These are phyloP conservation scores for Pythium dissotocum DNA, from an alignment of 352 stramenopile genomes.

Conservation along the genomic window DNA sequence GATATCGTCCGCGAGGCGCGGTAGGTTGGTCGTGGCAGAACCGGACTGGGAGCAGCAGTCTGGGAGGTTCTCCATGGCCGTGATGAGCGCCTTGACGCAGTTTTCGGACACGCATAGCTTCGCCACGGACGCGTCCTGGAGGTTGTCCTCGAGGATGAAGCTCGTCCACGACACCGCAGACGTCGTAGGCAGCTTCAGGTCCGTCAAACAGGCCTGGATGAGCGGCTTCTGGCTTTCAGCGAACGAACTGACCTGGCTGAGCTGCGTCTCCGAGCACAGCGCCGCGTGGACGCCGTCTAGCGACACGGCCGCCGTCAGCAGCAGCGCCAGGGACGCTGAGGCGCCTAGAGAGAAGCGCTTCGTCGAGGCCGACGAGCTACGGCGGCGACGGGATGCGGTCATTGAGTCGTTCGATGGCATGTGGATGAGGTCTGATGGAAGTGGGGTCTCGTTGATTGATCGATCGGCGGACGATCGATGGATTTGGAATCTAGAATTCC, in stretches of 20 bases:
- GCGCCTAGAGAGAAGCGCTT: background rate
- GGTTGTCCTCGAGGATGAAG: conserved; percentile 29
- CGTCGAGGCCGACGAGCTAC: background rate
- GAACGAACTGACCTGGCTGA: conserved; percentile 6
- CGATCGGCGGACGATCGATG: background rate
- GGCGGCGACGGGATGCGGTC: too few relatives aligned
- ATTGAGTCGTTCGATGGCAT: background rate
- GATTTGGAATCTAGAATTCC: background rate
- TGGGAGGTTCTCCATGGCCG: conserved; percentile 30
- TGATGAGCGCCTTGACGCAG: conserved; percentile 30
- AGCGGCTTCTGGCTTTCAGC: conserved; percentile 22
- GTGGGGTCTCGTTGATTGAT: background rate
- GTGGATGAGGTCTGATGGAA: background rate
- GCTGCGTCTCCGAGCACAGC: conserved; percentile 21
- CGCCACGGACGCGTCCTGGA: conserved; percentile 19
- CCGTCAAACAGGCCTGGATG: conserved; percentile 18
- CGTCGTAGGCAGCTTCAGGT: conserved; percentile 22
- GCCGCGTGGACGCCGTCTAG: conserved; percentile 7
- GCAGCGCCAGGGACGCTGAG: background rate
- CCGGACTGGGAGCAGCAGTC: conserved; percentile 26
- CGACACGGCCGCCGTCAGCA: background rate
- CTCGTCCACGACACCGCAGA: conserved; percentile 9
- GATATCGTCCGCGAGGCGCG: conserved; percentile 31
- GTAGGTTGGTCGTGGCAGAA: conserved; percentile 20
- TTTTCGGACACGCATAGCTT: conserved; percentile 23